These are phyloP conservation scores for Clausena lansium DNA, from an alignment of 345 rosid genomes.

Conservation along the genomic window DNA sequence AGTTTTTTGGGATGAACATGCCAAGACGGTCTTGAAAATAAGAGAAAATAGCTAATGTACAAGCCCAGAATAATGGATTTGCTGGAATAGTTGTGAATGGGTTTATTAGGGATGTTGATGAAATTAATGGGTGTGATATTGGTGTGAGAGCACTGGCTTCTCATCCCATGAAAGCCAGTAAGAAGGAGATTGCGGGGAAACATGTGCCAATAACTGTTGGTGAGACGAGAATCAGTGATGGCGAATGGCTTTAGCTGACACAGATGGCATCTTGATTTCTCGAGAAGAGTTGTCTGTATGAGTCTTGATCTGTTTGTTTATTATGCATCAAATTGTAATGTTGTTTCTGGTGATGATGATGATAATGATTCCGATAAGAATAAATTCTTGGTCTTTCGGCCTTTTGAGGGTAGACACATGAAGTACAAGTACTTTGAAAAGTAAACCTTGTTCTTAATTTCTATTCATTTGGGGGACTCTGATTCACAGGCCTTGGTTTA, in stretches of 20 bases:
- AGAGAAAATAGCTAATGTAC: too few relatives aligned
- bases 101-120: slow-evolving; percentile 76
- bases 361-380: background rate
- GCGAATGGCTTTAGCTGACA: slow-evolving; percentile 87
- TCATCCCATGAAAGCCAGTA: slow-evolving; percentile 83
- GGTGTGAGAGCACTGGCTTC: slow-evolving; percentile 81
- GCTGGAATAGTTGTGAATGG: slow-evolving; percentile 86
- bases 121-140: slow-evolving; percentile 83
- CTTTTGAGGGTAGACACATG: too few relatives aligned
- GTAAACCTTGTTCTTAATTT: too few relatives aligned
- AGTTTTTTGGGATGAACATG: too few relatives aligned
- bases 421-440: too few relatives aligned
- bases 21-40: too few relatives aligned
- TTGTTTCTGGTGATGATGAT: background rate
- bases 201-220: slow-evolving; percentile 59
- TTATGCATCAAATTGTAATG: background rate
- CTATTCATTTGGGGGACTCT: too few relatives aligned
- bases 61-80: slow-evolving; percentile 89
- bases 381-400: too few relatives aligned
- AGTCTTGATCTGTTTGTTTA: slow-evolving; percentile 6
- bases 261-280: slow-evolving; percentile 77
- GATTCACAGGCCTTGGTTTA: too few relatives aligned
- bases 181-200: slow-evolving; percentile 73
- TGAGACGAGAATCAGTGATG: slow-evolving; percentile 65
- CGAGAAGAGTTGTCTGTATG: slow-evolving; percentile 54